phyloP scores from a whole-genome alignment of 805 yeast species.

The Sugiyamaella mastotermitis region DNA sequence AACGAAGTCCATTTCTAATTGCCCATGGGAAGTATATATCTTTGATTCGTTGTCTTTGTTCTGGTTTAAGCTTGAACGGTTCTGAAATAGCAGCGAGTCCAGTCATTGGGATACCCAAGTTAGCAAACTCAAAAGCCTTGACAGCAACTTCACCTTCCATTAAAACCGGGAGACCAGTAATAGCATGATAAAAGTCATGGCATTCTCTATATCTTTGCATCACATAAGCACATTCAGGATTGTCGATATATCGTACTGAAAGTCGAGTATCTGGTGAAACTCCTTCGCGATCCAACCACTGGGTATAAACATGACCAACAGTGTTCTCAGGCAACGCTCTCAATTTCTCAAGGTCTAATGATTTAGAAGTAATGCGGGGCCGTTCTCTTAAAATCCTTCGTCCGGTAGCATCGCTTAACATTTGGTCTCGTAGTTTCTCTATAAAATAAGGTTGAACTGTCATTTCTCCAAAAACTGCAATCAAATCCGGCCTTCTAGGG shows the following conservation, averaged over 20 bases:
- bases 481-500: slow-evolving; percentile 35
- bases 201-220: slow-evolving; percentile 93
- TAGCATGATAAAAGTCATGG: slow-evolving; percentile 93
- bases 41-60: slow-evolving; percentile 58
- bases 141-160: slow-evolving; percentile 96
- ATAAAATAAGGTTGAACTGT: slow-evolving; percentile 73
- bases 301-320: slow-evolving; percentile 71
- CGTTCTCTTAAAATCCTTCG: slow-evolving; percentile 69
- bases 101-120: slow-evolving; percentile 92
- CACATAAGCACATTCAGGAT: slow-evolving; percentile 87
- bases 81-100: slow-evolving; percentile 89
- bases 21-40: slow-evolving; percentile 88
- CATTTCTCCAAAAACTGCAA: slow-evolving; percentile 65
- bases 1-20: slow-evolving; percentile 57
- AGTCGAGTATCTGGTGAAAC: slow-evolving; percentile 92
- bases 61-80: slow-evolving; percentile 63
- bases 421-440: slow-evolving; percentile 53
- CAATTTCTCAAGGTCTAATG: slow-evolving; percentile 59
- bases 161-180: slow-evolving; percentile 82
- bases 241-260: slow-evolving; percentile 79
- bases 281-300: slow-evolving; percentile 80
- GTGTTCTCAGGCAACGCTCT: slow-evolving; percentile 58
- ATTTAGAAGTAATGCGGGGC: slow-evolving; percentile 74
- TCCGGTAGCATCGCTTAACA: slow-evolving; percentile 74
- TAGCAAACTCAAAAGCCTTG: slow-evolving; percentile 86